Evolutionary conservation across 176 grass and related monocot genomes (phyloP).

Genomic region (Puya raimondii): DNA sequence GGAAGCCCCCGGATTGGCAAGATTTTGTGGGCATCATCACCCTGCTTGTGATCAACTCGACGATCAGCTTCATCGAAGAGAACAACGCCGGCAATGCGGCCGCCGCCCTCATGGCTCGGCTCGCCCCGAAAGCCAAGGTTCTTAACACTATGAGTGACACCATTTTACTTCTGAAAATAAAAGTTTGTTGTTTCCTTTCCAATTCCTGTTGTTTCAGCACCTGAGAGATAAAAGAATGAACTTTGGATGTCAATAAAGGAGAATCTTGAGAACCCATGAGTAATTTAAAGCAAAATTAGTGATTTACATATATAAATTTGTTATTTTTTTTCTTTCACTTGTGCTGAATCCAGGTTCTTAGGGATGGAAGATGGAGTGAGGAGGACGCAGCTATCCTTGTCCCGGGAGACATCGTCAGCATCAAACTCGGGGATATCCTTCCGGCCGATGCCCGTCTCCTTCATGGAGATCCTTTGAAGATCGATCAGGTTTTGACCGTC

Average conservation of each 20-base stretch:
- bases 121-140: slow-evolving; percentile 86
- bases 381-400: slow-evolving; percentile 50
- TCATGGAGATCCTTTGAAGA: slow-evolving; percentile 63
- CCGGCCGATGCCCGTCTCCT: slow-evolving; percentile 61
- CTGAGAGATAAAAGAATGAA: too few relatives aligned
- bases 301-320: too few relatives aligned
- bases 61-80: slow-evolving; percentile 86
- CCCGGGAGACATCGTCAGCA: slow-evolving; percentile 59
- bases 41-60: slow-evolving; percentile 83
- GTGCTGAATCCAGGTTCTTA: slow-evolving; percentile 48
- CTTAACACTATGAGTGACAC: background rate
- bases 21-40: slow-evolving; percentile 85
- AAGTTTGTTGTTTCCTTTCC: background rate
- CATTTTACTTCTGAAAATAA: background rate
- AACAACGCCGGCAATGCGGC: slow-evolving; percentile 91
- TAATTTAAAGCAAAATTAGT: too few relatives aligned
- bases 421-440: slow-evolving; percentile 66
- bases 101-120: slow-evolving; percentile 72
- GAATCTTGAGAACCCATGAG: too few relatives aligned
- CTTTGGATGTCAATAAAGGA: too few relatives aligned
- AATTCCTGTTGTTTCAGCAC: background rate
- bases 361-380: slow-evolving; percentile 63
- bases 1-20: slow-evolving; percentile 85
- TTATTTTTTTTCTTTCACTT: background rate
- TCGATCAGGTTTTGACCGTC: slow-evolving; percentile 50